Evolutionary conservation across 73 alveolate species (phyloP).

Genomic region (Stentor roeselii): DNA sequence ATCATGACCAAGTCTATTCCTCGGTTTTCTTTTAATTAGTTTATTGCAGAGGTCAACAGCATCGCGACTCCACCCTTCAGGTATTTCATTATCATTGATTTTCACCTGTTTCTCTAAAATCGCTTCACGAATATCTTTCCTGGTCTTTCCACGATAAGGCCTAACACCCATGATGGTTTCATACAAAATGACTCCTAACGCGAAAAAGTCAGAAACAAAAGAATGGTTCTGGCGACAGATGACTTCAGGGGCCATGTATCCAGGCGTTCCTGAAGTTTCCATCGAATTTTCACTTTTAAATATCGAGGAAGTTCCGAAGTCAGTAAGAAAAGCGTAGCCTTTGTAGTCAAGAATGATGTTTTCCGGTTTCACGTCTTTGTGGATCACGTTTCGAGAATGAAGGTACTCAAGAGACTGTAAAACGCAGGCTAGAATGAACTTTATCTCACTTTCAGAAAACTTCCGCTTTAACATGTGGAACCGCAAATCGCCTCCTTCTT

Average conservation of each 20-base stretch:
- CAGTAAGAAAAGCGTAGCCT: constrained; percentile 49
- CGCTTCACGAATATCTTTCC: constrained; percentile 27
- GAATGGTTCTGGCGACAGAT: constrained; percentile 43
- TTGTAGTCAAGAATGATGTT: constrained; percentile 45
- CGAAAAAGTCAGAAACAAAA: constrained; percentile 45
- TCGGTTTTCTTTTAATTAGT: constrained; percentile 50
- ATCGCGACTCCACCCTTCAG: constrained; percentile 91
- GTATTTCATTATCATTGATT: constrained; percentile 75
- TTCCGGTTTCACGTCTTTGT: constrained; percentile 61
- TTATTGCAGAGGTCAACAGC: constrained; percentile 89
- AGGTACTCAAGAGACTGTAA: constrained; percentile 47
- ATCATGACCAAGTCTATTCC: constrained; percentile 79
- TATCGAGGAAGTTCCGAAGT: constrained; percentile 51
- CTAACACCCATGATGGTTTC: constrained; percentile 57
- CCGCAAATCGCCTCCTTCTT: constrained; percentile 45
- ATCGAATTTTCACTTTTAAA: background rate
- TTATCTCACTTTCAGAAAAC: constrained; percentile 43
- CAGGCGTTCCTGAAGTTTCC: constrained; percentile 32
- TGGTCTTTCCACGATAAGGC: constrained; percentile 42
- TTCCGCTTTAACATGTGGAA: constrained; percentile 27
- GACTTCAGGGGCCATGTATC: constrained; percentile 44
- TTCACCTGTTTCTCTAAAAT: constrained; percentile 54
- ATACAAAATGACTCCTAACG: constrained; percentile 53
- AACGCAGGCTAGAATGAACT: constrained; percentile 46
- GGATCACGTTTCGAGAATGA: constrained; percentile 50